Evolutionary conservation across 306 rosid genomes (phyloP).

Genomic region (Senna tora): DNA sequence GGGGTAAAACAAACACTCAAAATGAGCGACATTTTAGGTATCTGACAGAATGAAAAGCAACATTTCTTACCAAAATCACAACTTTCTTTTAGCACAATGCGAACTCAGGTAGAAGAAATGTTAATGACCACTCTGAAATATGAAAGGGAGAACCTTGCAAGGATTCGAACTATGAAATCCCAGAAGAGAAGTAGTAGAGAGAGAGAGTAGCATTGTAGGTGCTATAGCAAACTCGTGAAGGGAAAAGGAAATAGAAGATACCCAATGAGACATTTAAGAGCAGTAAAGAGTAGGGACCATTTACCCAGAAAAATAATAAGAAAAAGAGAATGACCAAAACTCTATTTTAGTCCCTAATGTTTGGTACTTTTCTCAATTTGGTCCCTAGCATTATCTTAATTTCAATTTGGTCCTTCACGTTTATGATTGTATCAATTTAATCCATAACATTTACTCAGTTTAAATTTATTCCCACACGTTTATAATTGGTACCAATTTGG

Average conservation of each 20-base stretch:
- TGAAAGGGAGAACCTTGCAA: conserved; percentile 27
- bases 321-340: no score
- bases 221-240: conserved; percentile 51
- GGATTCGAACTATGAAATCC: conserved; percentile 32
- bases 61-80: conserved; percentile 46
- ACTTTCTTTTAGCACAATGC: conserved; percentile 50
- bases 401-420: no score
- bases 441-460: no score
- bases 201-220: conserved; percentile 35
- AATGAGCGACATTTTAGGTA: conserved; percentile 46
- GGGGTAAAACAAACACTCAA: conserved; percentile 39
- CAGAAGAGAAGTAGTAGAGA: conserved; percentile 24
- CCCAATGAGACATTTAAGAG: conserved; percentile 50
- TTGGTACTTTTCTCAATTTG: no score
- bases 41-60: conserved; percentile 47
- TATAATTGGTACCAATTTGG: no score
- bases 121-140: conserved; percentile 39
- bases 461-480: no score
- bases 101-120: conserved; percentile 22
- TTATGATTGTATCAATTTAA: no score
- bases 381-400: no score
- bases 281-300: conserved; percentile 75
- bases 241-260: conserved; percentile 44
- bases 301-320: not conserved
- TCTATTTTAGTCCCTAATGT: no score